Percentiles rank a stretch among this genome's conserved stretches.
phyloP scores from a whole-genome alignment of 805 yeast species.

The Scheffersomyces stipitis region DNA sequence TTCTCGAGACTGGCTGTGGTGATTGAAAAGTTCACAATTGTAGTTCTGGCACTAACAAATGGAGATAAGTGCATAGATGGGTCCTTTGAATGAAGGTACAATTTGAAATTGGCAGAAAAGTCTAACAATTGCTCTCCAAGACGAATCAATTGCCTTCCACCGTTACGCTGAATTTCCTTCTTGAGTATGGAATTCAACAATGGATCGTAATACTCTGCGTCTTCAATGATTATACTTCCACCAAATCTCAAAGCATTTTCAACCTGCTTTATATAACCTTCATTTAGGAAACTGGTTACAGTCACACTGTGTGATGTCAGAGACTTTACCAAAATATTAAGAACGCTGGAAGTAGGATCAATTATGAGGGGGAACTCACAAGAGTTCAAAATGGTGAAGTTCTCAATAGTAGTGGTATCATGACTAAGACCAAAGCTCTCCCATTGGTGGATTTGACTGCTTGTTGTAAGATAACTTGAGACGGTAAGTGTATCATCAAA shows the following conservation, averaged over 20 bases:
- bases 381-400: slow-evolving; percentile 52
- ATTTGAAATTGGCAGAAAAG: slow-evolving; percentile 58
- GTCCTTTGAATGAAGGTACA: slow-evolving; percentile 64
- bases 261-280: slow-evolving; percentile 61
- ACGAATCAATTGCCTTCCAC: slow-evolving; percentile 65
- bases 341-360: slow-evolving; percentile 56
- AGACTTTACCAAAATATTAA: slow-evolving; percentile 37
- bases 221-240: slow-evolving; percentile 65
- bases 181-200: slow-evolving; percentile 61
- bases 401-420: slow-evolving; percentile 65
- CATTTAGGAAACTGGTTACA: slow-evolving; percentile 71
- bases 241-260: slow-evolving; percentile 88
- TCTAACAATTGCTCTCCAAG: slow-evolving; percentile 69
- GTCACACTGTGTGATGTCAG: slow-evolving; percentile 38
- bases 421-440: slow-evolving; percentile 49
- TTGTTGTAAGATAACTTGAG: slow-evolving; percentile 37
- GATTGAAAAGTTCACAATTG: slow-evolving; percentile 68
- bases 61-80: slow-evolving; percentile 46
- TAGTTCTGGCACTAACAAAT: slow-evolving; percentile 61
- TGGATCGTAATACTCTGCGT: slow-evolving; percentile 83
- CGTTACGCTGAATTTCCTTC: slow-evolving; percentile 59
- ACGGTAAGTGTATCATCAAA: slow-evolving; percentile 37
- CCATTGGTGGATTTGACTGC: slow-evolving; percentile 51
- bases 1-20: slow-evolving; percentile 66
- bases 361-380: slow-evolving; percentile 55